Evolutionary conservation across 768 basidiomycete species (phyloP).

Genomic region (Russula ochroleuca): DNA sequence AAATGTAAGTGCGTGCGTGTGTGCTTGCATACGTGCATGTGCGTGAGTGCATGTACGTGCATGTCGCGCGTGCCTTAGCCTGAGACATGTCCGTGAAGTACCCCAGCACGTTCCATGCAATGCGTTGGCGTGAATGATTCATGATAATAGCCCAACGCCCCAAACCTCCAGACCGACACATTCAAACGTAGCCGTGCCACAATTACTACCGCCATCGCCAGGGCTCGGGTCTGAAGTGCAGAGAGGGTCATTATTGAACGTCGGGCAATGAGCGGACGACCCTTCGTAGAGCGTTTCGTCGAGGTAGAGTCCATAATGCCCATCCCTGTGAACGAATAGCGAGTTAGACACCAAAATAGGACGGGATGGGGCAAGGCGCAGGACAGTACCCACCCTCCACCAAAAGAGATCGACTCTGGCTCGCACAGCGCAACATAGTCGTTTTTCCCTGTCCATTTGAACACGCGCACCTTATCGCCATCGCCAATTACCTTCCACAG

Average conservation of each 20-base stretch:
- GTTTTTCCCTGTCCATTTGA: slow-evolving; percentile 83
- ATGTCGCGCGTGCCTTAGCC: not conserved
- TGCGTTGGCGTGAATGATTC: slow-evolving; percentile 1
- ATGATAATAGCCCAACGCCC: slow-evolving; percentile 51
- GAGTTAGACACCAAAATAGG: slow-evolving; percentile 6
- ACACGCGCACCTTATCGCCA: slow-evolving; percentile 50
- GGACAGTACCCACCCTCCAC: slow-evolving; percentile 68
- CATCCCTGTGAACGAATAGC: slow-evolving; percentile 50
- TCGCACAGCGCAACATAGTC: slow-evolving; percentile 89
- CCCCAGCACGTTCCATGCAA: slow-evolving; percentile 21
- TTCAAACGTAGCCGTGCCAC: slow-evolving; percentile 65
- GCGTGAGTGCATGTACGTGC: slow-evolving; percentile 1
- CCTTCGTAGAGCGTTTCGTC: slow-evolving; percentile 79
- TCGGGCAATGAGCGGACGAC: slow-evolving; percentile 77
- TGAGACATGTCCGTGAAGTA: slow-evolving; percentile 1
- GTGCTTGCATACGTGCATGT: not conserved
- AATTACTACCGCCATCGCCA: slow-evolving; percentile 27
- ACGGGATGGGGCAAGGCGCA: not conserved
- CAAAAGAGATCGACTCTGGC: slow-evolving; percentile 74
- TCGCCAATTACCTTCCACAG: slow-evolving; percentile 59
- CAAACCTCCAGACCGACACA: slow-evolving; percentile 92
- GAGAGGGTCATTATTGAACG: slow-evolving; percentile 82
- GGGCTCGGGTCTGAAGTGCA: slow-evolving; percentile 45
- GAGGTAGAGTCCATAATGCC: slow-evolving; percentile 84
- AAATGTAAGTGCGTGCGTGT: not conserved